Evolutionary conservation across 176 grass and related monocot genomes (phyloP), one percentile per base, ranked within the genome.

Genomic region (Bromus sterilis): DNA sequence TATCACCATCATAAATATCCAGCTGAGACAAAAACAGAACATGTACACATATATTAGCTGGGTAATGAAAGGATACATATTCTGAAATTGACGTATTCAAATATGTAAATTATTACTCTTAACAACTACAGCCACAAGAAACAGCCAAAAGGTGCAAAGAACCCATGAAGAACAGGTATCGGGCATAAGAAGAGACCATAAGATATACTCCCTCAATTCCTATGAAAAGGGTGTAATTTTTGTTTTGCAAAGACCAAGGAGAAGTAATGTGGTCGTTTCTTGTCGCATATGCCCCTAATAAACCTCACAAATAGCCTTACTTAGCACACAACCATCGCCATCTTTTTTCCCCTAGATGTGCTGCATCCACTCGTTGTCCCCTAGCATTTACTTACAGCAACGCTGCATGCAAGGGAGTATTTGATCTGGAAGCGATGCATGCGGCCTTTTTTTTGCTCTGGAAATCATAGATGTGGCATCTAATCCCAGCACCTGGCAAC

Each of bases 1-100:
- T 32, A 81, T 85, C 85, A 31, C 93, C 96, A 30, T 95, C 87
- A 85, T 89, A 99, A 73, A 95, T 87, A 72, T 93, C 93, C 67
- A 99, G 84, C 96, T 99, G 89, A 58, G 60, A 86, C 68, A 75
- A 84, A 80, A 72, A 83, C 1, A 81, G 20, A 59, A 78, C 56
- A 71, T 31, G 41, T 18, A 51, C 18, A 32, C 26, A 49, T 21
- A 49, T 46, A 72, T 72, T 72, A 73, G 23, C 10, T 62, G 35
- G 23, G 28, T 28, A 79, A 48, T 44, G 34, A 58, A 56, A 66
- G 6, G 18, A 43, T 76, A 40, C 14, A 88, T 55, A 73, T 44
- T 34, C 9, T 25, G 48, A 33, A 46, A 23, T 41, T 71, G 5
- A 21, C 0, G 18, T 53, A 1, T 30, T 72, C 44, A 55, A 81